Base-by-base conservation (phyloP, 495 filamentous ascomycete genomes). In the Tuber microsphaerosporum region DNA sequence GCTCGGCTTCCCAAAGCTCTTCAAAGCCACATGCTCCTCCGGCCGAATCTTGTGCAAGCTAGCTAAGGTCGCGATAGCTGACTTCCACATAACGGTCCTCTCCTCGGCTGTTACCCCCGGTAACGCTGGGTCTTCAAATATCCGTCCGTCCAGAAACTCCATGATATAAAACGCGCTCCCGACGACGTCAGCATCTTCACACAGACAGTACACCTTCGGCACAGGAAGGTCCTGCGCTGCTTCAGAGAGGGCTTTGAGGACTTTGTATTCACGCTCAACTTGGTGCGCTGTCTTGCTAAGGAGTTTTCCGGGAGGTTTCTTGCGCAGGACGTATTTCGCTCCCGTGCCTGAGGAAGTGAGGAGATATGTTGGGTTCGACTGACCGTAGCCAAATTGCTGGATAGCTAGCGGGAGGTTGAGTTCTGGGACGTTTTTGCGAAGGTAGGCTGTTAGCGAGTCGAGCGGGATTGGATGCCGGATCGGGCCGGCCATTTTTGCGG, bases 121-220 rank as follows among this genome's bases (percentile, higher is more conserved):
- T 82, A 99, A 89, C 5, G 91, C 86, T 8, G 94, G 90, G 84
- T 98, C 92, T 77, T 93, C 92, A 82, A 97, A 92, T 82, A 97
- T 96, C 77, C 95, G 89, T 31, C 94, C 94, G 80, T 94, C 91
- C 71, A 97, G 86, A 82, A 94, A 97, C 77, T 92, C 89, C 94
- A 99, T 97, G 76, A 98, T 92, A 84, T 97, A 98, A 84, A 99
- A 99, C 20, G 92, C 88, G 6, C 94, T 98, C 39, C 93, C 95
- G 78, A 98, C 86, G 6, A 99, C 89, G 48, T 79, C 84, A 48
- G 83, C 81, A 83, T 99, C 94, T 79, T 94, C 89, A 85, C 95
- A 99, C 19, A 98, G 88, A 81, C 91, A 92, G 82, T 93, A 91
- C 3, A 93, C 88, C 83, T 89, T 91, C 20, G 95, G 94, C 0